phyloP scores from a whole-genome alignment of 164 flowering plant species.

The Aristolochia fimbriata region DNA sequence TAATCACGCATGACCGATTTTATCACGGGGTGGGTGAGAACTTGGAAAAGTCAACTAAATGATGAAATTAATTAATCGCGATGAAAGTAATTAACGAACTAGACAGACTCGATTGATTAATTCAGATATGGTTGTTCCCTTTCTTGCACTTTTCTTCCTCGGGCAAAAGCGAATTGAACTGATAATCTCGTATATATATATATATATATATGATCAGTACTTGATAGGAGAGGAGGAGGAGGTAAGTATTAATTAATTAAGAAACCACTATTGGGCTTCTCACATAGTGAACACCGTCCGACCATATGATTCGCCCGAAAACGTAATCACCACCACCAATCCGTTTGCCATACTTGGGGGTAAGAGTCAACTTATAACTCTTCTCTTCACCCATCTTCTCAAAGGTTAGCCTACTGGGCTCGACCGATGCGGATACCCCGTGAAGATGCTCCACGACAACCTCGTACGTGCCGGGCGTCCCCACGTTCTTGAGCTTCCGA shows the following conservation, averaged over 20 bases:
- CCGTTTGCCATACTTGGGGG: not conserved
- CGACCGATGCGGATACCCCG: constrained; percentile 8
- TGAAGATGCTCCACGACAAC: constrained; percentile 5
- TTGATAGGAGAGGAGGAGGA: too few relatives aligned
- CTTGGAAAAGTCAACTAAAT: too few relatives aligned
- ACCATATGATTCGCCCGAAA: constrained; percentile 25
- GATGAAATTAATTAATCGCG: too few relatives aligned
- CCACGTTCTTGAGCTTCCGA: constrained; percentile 20
- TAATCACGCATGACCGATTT: too few relatives aligned
- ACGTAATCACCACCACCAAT: constrained; percentile 3
- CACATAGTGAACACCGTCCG: constrained; percentile 23
- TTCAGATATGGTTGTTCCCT: too few relatives aligned
- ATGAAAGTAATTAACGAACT: too few relatives aligned
- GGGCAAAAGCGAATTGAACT: too few relatives aligned
- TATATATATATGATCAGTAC: too few relatives aligned
- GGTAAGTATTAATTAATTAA: not conserved
- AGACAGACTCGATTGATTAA: too few relatives aligned
- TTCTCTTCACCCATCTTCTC: constrained; percentile 23
- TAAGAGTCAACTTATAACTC: constrained; percentile 17
- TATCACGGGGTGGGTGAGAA: too few relatives aligned
- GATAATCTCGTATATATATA: too few relatives aligned
- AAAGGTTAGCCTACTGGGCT: constrained; percentile 21
- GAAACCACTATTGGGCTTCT: constrained; percentile 14
- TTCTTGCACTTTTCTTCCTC: too few relatives aligned
- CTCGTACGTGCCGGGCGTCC: constrained; percentile 13